A percentile compares a stretch with the other conserved stretches of the same genome.
Evolutionary conservation across 495 filamentous ascomycete species (phyloP).

Genomic region (Articulospora tetracladia): DNA sequence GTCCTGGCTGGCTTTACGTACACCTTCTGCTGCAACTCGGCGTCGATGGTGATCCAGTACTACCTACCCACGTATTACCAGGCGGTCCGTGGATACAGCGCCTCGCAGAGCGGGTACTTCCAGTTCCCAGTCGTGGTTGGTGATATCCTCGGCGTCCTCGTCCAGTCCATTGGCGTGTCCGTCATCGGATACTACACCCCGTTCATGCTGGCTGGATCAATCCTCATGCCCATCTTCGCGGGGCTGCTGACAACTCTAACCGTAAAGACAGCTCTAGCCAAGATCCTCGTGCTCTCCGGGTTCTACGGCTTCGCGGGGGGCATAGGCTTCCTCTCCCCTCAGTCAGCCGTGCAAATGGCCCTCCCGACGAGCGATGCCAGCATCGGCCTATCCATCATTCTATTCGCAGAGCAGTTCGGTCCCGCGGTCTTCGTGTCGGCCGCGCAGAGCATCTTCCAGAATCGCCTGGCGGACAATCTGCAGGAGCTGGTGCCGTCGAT

Average conservation of each 20-base stretch:
- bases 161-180: slow-evolving; percentile 27
- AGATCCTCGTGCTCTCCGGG: slow-evolving; percentile 66
- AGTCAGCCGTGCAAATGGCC: slow-evolving; percentile 53
- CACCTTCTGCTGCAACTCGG: slow-evolving; percentile 52
- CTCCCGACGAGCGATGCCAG: slow-evolving; percentile 48
- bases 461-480: slow-evolving; percentile 32
- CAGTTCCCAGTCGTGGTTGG: slow-evolving; percentile 41
- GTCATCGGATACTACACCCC: slow-evolving; percentile 27
- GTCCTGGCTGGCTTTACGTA: slow-evolving; percentile 40
- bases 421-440: slow-evolving; percentile 59
- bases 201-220: slow-evolving; percentile 25
- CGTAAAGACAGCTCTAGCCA: slow-evolving; percentile 39
- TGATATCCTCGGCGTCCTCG: slow-evolving; percentile 26
- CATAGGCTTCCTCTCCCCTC: slow-evolving; percentile 60
- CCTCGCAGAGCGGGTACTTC: slow-evolving; percentile 79
- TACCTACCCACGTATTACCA: slow-evolving; percentile 54
- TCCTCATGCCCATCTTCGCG: slow-evolving; percentile 43
- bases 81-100: slow-evolving; percentile 52
- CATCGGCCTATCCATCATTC: slow-evolving; percentile 54
- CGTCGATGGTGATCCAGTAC: slow-evolving; percentile 65
- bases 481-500: neutral
- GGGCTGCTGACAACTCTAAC: slow-evolving; percentile 61
- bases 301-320: slow-evolving; percentile 65
- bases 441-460: slow-evolving; percentile 57
- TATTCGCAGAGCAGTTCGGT: slow-evolving; percentile 55